These are phyloP conservation scores for Auriculariales sp. DNA, from an alignment of 768 basidiomycete species.

Conservation along the genomic window DNA sequence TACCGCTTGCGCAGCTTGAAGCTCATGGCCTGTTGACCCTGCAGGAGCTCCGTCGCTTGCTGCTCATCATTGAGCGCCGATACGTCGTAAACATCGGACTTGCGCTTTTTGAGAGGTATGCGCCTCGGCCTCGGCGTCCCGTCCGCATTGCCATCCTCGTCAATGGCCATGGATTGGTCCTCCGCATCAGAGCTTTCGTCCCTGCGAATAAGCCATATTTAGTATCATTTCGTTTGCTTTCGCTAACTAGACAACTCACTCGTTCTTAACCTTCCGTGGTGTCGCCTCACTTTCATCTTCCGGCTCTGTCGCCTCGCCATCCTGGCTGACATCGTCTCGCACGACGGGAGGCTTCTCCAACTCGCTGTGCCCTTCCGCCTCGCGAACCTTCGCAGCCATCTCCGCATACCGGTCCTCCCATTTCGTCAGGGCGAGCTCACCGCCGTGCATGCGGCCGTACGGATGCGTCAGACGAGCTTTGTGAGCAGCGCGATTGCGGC, in stretches of 20 bases:
- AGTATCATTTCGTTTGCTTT: too few species aligned
- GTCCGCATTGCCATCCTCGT: constrained; percentile 14
- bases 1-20: constrained; percentile 72
- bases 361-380: constrained; percentile 39
- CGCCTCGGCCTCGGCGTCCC: constrained; percentile 13
- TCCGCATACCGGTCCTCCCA: constrained; percentile 63
- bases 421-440: constrained; percentile 50
- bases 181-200: constrained; percentile 2
- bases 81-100: constrained; percentile 52
- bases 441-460: constrained; percentile 73
- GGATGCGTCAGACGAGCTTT: constrained; percentile 78
- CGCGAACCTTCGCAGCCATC: constrained; percentile 47
- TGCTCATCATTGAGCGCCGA: constrained; percentile 57
- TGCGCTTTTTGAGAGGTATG: constrained; percentile 38
- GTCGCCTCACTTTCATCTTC: constrained; percentile 20
- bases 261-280: constrained; percentile 21
- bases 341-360: constrained; percentile 37
- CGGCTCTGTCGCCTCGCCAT: constrained; percentile 20
- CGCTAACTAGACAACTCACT: too few species aligned
- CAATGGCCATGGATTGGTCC: constrained; percentile 12
- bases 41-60: constrained; percentile 50
- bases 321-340: constrained; percentile 28
- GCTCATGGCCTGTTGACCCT: constrained; percentile 48
- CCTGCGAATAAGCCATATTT: too few species aligned
- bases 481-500: constrained; percentile 62